Conservation (phyloP, 2,329 filamentous ascomycete species). For the Alternaria sp. region DNA sequence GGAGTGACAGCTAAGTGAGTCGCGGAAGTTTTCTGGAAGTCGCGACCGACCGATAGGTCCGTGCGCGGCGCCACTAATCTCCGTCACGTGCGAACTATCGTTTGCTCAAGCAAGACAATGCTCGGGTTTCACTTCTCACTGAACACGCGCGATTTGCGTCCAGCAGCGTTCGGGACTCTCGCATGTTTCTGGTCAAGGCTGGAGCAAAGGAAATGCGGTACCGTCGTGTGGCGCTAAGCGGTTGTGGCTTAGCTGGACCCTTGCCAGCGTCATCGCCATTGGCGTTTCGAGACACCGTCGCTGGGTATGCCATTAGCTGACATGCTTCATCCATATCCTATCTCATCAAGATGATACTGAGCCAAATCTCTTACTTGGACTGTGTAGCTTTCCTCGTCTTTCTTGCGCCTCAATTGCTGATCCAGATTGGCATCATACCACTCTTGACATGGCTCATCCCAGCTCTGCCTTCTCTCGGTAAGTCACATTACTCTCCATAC, state of each 20-base stretch:
- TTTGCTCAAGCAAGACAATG: background rate
- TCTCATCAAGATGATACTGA: conserved; percentile 69
- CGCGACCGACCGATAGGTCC: conserved; percentile 27
- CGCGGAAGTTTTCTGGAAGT: conserved; percentile 24
- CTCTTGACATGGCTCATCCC: conserved; percentile 66
- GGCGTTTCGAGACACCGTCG: background rate
- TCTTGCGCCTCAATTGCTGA: conserved; percentile 74
- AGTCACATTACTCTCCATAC: conserved; percentile 23
- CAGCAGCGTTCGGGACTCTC: background rate
- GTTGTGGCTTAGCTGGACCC: conserved; percentile 26
- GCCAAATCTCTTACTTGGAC: conserved; percentile 77
- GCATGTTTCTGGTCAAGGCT: conserved; percentile 3
- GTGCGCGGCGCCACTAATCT: conserved; percentile 10
- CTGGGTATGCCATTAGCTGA: background rate
- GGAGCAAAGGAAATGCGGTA: background rate
- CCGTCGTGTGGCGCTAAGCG: conserved; percentile 23
- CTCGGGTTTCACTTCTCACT: background rate
- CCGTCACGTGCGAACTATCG: conserved; percentile 9
- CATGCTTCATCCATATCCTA: conserved; percentile 1
- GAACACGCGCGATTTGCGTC: background rate
- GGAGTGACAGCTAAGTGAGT: conserved; percentile 20
- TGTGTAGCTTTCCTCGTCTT: conserved; percentile 76
- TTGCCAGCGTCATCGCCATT: conserved; percentile 31
- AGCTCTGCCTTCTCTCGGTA: conserved; percentile 76
- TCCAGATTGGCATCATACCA: conserved; percentile 69